phyloP scores from a whole-genome alignment of 1,284 basidiomycete genomes.

The Pseudozyma sp. region DNA sequence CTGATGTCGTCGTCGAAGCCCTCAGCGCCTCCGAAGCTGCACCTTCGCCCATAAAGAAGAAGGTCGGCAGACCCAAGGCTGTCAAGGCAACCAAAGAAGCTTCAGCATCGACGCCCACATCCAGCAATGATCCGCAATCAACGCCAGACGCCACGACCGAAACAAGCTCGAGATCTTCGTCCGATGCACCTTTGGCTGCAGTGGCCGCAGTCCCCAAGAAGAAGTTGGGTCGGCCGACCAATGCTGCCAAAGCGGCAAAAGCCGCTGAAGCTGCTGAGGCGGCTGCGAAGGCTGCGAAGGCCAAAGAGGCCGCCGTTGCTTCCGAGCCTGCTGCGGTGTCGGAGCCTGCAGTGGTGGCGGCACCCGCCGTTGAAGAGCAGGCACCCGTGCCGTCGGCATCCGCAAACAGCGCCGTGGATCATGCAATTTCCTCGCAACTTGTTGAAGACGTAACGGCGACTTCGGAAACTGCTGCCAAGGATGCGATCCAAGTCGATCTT shows the following conservation, averaged over 20 bases:
- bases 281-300: conserved; percentile 4
- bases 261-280: conserved; percentile 8
- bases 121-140: no score
- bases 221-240: conserved; percentile 9
- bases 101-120: background rate
- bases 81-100: background rate
- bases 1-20: background rate
- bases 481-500: background rate
- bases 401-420: background rate
- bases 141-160: background rate
- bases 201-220: conserved; percentile 3
- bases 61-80: background rate
- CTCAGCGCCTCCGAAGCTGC: background rate
- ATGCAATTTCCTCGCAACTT: background rate
- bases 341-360: background rate
- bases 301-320: background rate
- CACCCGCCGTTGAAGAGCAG: background rate
- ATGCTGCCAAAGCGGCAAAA: conserved; percentile 2
- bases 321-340: background rate
- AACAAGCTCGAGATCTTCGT: background rate
- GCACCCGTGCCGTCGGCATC: background rate
- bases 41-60: background rate
- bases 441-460: background rate
- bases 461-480: conserved; percentile 1
- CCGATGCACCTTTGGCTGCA: background rate